phyloP scores from a whole-genome alignment of 2,329 filamentous ascomycete genomes.

The Phaeosphaeriaceae sp. region DNA sequence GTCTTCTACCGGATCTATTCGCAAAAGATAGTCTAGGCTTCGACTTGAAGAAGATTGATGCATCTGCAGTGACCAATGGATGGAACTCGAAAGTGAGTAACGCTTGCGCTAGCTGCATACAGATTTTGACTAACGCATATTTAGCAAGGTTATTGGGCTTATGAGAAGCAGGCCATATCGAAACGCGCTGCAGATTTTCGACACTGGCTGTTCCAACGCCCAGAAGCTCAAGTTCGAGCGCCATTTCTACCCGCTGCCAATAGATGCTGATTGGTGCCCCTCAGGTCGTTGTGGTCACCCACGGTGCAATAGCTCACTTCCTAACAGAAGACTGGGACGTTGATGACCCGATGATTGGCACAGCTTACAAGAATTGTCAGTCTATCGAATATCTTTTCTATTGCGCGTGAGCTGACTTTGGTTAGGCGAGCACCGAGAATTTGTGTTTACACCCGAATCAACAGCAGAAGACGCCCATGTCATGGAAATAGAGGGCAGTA shows the following conservation, averaged over 20 bases:
- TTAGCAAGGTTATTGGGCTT: slow-evolving; percentile 43
- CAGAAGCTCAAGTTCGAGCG: slow-evolving; percentile 33
- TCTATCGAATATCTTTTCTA: no score
- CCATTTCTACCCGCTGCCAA: background rate
- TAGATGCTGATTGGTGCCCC: background rate
- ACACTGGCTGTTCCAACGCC: slow-evolving; percentile 35
- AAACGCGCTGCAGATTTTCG: slow-evolving; percentile 39
- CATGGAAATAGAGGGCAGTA: slow-evolving; percentile 33
- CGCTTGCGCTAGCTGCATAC: background rate
- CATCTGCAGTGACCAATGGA: slow-evolving; percentile 65
- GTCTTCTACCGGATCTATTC: slow-evolving; percentile 31
- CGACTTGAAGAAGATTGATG: slow-evolving; percentile 63
- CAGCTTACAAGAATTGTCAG: slow-evolving; percentile 42
- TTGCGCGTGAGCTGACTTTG: background rate
- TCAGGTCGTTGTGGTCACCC: slow-evolving; percentile 78
- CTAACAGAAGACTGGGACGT: slow-evolving; percentile 78
- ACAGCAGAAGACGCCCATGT: slow-evolving; percentile 38
- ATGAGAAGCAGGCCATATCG: slow-evolving; percentile 35
- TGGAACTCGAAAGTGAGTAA: slow-evolving; percentile 74
- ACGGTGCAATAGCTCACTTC: slow-evolving; percentile 86
- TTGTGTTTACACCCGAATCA: slow-evolving; percentile 35
- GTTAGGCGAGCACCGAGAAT: slow-evolving; percentile 40
- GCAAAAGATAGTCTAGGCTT: slow-evolving; percentile 67
- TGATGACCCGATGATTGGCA: slow-evolving; percentile 37
- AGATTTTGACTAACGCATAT: slow-evolving; percentile 10